Evolutionary conservation across 225 moss, liverwort and hornwort genomes (phyloP).

Genomic region (Pseudoscleropodium purum): DNA sequence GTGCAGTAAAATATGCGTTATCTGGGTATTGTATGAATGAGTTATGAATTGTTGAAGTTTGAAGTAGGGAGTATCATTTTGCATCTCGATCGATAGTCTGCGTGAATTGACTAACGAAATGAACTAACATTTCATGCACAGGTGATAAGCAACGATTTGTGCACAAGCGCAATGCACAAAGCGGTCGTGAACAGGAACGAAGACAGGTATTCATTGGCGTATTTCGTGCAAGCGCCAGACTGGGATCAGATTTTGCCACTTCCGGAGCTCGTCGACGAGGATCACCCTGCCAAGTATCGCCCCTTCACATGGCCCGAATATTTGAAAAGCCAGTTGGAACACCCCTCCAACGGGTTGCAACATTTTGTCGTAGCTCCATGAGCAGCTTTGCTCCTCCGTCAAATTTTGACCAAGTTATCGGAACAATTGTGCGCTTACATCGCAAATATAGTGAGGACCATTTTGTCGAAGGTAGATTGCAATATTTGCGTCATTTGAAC

Average conservation of each 20-base stretch:
- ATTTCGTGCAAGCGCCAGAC: constrained; percentile 24
- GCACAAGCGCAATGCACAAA: constrained; percentile 25
- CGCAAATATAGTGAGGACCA: not conserved
- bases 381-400: not conserved
- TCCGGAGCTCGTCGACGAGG: constrained; percentile 17
- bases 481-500: not conserved
- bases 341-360: not conserved
- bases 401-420: not conserved
- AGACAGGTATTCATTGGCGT: constrained; percentile 28
- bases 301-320: constrained; percentile 34
- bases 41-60: not conserved
- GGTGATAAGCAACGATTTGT: constrained; percentile 23
- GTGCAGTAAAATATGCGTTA: no score
- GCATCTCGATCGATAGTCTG: not conserved
- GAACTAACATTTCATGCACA: not conserved
- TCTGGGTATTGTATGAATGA: no score
- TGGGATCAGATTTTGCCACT: constrained; percentile 20
- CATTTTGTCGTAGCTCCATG: not conserved
- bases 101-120: not conserved
- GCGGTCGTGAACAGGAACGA: constrained; percentile 27
- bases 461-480: not conserved
- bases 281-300: constrained; percentile 9
- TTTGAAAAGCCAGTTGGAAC: not conserved
- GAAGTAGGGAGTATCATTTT: not conserved
- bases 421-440: not conserved